These are phyloP conservation scores for Nannizziopsis arthrosporioides DNA, from an alignment of 2,329 filamentous ascomycete genomes.

Conservation along the genomic window DNA sequence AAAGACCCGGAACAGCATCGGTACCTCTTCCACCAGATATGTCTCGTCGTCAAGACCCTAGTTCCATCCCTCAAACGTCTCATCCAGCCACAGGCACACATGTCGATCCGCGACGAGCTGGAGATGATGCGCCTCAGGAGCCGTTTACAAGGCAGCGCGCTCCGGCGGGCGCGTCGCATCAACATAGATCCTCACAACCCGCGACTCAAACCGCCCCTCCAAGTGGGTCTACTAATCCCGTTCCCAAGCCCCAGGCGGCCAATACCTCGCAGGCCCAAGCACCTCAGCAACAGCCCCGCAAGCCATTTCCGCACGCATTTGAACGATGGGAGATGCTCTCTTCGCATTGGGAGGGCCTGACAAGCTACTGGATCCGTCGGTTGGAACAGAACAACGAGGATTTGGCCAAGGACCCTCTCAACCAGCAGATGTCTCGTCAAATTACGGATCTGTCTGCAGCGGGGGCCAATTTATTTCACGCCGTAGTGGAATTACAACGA, in stretches of 20 bases:
- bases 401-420: slow-evolving; percentile 68
- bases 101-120: slow-evolving; percentile 4
- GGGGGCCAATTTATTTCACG: slow-evolving; percentile 92
- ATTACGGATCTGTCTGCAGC: slow-evolving; percentile 96
- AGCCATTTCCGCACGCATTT: slow-evolving; percentile 89
- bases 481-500: slow-evolving; percentile 88
- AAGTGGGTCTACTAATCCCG: neutral
- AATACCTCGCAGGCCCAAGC: slow-evolving; percentile 9
- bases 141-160: neutral
- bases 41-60: slow-evolving; percentile 11
- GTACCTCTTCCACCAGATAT: slow-evolving; percentile 10
- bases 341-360: slow-evolving; percentile 95
- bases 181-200: slow-evolving; percentile 4
- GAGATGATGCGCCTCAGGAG: neutral
- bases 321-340: slow-evolving; percentile 95
- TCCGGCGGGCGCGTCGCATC: neutral
- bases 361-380: slow-evolving; percentile 91
- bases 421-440: slow-evolving; percentile 79
- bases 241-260: slow-evolving; percentile 5
- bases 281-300: slow-evolving; percentile 16
- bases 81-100: neutral
- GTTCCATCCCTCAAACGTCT: neutral
- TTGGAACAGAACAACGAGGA: slow-evolving; percentile 84
- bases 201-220: slow-evolving; percentile 6
- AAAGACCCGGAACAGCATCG: slow-evolving; percentile 8